Conservation (phyloP, 2,329 filamentous ascomycete genomes). For the Albophoma yamanashiensis region DNA sequence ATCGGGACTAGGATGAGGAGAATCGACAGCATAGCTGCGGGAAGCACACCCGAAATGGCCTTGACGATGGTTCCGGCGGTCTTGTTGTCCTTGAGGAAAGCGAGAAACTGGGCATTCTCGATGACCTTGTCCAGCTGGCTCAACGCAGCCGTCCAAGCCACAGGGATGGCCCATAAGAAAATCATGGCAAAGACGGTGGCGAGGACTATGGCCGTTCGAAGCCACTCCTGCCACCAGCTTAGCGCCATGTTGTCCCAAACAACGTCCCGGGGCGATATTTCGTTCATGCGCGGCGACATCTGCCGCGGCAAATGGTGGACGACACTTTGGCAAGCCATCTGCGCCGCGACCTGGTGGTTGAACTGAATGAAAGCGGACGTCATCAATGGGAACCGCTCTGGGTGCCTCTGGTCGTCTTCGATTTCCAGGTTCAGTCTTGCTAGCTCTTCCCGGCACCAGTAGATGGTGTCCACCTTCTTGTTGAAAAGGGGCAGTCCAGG, state of each 20-base stretch:
- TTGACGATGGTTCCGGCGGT: conserved; percentile 51
- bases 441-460: conserved; percentile 77
- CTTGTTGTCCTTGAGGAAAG: conserved; percentile 51
- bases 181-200: conserved; percentile 62
- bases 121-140: conserved; percentile 68
- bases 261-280: conserved; percentile 86
- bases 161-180: conserved; percentile 81
- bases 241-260: conserved; percentile 97
- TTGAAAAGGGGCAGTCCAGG: conserved; percentile 68
- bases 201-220: conserved; percentile 57
- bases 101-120: conserved; percentile 53
- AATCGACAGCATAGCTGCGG: conserved; percentile 63
- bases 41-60: conserved; percentile 73
- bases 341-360: conserved; percentile 92
- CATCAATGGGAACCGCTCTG: conserved; percentile 82
- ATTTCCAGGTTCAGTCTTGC: conserved; percentile 87
- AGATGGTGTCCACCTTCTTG: conserved; percentile 90
- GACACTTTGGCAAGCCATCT: conserved; percentile 93
- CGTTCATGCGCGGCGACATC: conserved; percentile 87
- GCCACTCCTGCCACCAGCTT: conserved; percentile 84
- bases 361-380: conserved; percentile 98
- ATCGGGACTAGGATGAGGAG: conserved; percentile 74
- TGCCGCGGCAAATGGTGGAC: conserved; percentile 86
- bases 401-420: conserved; percentile 75
- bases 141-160: conserved; percentile 76